Base-by-base conservation (phyloP, 352 stramenopile species). In the Pythium scleroteichum region DNA sequence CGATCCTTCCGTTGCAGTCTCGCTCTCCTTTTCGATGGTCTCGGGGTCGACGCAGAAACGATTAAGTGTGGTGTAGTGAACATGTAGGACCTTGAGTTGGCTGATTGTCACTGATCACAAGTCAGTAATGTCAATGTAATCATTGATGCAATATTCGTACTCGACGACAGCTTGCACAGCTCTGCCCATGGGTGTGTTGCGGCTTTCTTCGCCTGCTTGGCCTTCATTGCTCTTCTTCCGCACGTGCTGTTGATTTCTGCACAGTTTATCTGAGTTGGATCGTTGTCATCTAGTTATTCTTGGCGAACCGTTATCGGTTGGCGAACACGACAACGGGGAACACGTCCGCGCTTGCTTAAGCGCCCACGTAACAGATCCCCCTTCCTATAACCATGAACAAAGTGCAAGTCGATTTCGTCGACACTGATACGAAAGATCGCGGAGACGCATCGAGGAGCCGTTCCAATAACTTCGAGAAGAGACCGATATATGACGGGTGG, bases 41-140 rank as follows among this genome's bases (percentile, higher is more conserved):
- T 51, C 44, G 0, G 56, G 27, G 1, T 80, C 62, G 0, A 63
- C 53, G 27, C 73, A 87, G 38, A 88, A 87, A 2, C 64, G 69
- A 53, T 73, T 69, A 0, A 90, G 65, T 3, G 57, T 76, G 12
- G 52, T 50, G 24, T 90, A 65, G 22, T 88, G 80, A 6, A 68
- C 65, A 50, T 72, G 54, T 2, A 90, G 56, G 5, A 81, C 62
- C 39, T 73, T 40, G 9, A 90, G 52, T 9, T 72, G 64, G 4
- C 54, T 22, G 19, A 78, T 46, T 19, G 67, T 67, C n/a, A 88
- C 78, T 88, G n/a, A 23, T 57, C 52, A 2, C 3, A 41, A 20
- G 27, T 47, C 20, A 35, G 14, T 3, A 44, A 38, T 4, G 7
- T 20, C 2, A 29, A 3, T 27, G 17, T 8, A 29, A 27, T n/a